Evolutionary conservation across 148 eudicot species (phyloP).

Genomic region (Spergularia marina): DNA sequence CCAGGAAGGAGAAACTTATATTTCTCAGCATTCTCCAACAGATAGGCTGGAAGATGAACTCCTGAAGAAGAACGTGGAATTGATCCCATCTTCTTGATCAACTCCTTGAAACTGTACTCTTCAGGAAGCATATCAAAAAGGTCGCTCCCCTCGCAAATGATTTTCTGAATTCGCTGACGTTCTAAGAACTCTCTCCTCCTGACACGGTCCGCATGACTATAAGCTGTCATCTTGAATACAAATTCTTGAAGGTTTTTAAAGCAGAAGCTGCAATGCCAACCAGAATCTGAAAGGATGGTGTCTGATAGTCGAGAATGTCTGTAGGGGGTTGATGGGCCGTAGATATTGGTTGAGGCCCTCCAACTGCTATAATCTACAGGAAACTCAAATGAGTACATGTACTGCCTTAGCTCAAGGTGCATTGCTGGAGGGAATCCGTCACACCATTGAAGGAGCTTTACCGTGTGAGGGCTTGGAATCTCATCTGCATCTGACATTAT

Average conservation of each 20-base stretch:
- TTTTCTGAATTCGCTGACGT: slow-evolving; percentile 50
- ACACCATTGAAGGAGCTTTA: slow-evolving; percentile 83
- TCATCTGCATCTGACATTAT: slow-evolving; percentile 86
- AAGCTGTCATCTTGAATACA: slow-evolving; percentile 85
- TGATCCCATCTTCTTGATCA: slow-evolving; percentile 76
- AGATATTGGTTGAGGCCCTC: slow-evolving; percentile 70
- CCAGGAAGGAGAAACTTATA: slow-evolving; percentile 83
- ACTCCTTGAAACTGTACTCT: slow-evolving; percentile 65
- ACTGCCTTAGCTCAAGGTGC: slow-evolving; percentile 72
- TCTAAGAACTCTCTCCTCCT: slow-evolving; percentile 51
- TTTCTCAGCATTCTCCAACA: slow-evolving; percentile 66
- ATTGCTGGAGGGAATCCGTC: slow-evolving; percentile 58
- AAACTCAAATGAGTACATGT: slow-evolving; percentile 88
- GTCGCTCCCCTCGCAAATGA: slow-evolving; percentile 67
- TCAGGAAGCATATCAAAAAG: slow-evolving; percentile 92
- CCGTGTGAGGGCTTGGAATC: slow-evolving; percentile 77
- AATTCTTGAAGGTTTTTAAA: slow-evolving; percentile 59
- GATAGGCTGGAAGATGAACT: slow-evolving; percentile 70
- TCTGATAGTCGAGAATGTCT: slow-evolving; percentile 61
- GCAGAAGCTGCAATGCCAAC: slow-evolving; percentile 98
- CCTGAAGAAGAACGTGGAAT: slow-evolving; percentile 69
- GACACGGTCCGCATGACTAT: slow-evolving; percentile 90
- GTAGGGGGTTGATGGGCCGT: slow-evolving; percentile 41
- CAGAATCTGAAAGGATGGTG: slow-evolving; percentile 68
- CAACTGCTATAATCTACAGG: slow-evolving; percentile 84